A percentile compares a stretch with the other conserved stretches of the same genome.
phyloP scores from a whole-genome alignment of 345 rosid species.

The Eucalyptus tenuipes region DNA sequence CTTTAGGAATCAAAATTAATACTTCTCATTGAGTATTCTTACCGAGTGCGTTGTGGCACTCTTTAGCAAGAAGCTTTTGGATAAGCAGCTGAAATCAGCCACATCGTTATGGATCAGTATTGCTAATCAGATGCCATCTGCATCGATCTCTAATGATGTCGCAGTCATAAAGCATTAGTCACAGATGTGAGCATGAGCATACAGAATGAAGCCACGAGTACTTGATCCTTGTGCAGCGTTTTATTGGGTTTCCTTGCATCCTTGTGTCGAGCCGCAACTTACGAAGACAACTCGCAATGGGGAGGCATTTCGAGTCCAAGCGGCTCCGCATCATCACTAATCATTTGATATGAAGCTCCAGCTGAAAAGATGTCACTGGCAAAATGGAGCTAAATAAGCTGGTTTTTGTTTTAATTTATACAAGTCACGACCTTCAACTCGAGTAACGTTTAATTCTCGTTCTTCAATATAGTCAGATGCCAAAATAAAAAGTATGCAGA shows the following conservation, averaged over 20 bases:
- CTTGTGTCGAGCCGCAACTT: conserved; percentile 27
- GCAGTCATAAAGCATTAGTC: background rate
- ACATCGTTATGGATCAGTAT: background rate
- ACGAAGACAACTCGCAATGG: conserved; percentile 10
- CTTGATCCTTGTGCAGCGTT: background rate
- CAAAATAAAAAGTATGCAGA: background rate
- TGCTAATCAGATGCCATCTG: background rate
- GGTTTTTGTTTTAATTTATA: background rate
- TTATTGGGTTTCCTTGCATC: background rate
- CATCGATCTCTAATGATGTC: background rate
- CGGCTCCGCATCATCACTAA: conserved; percentile 49
- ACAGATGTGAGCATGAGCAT: background rate
- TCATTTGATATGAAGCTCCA: background rate
- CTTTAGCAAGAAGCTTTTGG: background rate
- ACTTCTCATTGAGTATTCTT: background rate
- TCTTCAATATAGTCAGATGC: background rate
- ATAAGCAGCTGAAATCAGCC: background rate
- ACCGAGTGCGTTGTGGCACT: background rate
- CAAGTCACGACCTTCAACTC: background rate
- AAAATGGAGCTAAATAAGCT: background rate
- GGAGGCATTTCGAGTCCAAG: conserved; percentile 19
- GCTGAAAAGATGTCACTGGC: background rate
- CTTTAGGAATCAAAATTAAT: background rate
- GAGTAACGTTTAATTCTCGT: background rate
- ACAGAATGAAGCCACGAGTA: background rate